Percentiles rank a stretch among this genome's conserved stretches.
Conservation (phyloP, 2,329 filamentous ascomycete species). For the Calonectria henricotiae region DNA sequence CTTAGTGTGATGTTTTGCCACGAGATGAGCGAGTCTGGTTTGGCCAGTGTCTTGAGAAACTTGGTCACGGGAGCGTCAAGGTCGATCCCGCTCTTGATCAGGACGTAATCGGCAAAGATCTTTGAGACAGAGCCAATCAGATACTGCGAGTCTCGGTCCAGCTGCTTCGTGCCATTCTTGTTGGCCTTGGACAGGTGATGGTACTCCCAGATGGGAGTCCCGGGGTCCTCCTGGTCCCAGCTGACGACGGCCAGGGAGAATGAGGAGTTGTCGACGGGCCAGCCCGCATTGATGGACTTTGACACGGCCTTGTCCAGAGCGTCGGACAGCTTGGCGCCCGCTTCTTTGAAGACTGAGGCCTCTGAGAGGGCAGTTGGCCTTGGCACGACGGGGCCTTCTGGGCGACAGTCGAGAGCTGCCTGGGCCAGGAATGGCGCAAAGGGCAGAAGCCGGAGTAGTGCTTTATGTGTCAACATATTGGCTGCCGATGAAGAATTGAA, state of each 20-base stretch:
- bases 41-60: constrained; percentile 56
- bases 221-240: constrained; percentile 49
- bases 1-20: constrained; percentile 60
- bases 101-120: constrained; percentile 58
- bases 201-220: constrained; percentile 60
- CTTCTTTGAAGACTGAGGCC: constrained; percentile 53
- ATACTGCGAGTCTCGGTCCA: constrained; percentile 60
- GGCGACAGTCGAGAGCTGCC: constrained; percentile 51
- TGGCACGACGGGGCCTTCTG: constrained; percentile 55
- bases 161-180: constrained; percentile 54
- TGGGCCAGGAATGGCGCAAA: not conserved
- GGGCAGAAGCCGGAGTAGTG: not conserved
- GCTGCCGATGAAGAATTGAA: not conserved
- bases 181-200: constrained; percentile 59
- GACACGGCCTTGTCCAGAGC: constrained; percentile 54
- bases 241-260: constrained; percentile 60
- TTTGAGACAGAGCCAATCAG: constrained; percentile 62
- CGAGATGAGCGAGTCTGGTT: constrained; percentile 47
- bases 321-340: constrained; percentile 51
- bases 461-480: constrained; percentile 23
- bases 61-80: constrained; percentile 56
- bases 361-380: constrained; percentile 49
- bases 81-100: constrained; percentile 58
- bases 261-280: constrained; percentile 57
- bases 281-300: constrained; percentile 56